These are phyloP conservation scores for Solanum boliviense DNA, from an alignment of 257 asterid species.

Conservation along the genomic window DNA sequence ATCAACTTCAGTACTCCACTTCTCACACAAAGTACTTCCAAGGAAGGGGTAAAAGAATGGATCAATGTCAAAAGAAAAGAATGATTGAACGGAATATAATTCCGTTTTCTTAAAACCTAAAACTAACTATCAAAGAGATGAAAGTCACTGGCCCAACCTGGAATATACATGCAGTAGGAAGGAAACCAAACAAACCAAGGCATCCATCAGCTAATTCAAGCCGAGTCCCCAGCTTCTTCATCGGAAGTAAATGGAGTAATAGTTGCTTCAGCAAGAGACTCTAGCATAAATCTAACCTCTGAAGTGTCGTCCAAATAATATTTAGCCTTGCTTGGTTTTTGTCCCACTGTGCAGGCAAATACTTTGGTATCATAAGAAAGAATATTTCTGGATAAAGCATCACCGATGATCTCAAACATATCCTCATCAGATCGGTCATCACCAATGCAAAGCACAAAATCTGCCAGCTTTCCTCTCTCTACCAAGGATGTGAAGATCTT, in stretches of 20 bases:
- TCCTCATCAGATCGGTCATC: constrained; percentile 92
- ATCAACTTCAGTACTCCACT: background rate
- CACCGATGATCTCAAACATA: constrained; percentile 65
- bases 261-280: constrained; percentile 63
- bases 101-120: constrained; percentile 20
- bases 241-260: constrained; percentile 50
- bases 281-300: constrained; percentile 67
- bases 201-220: constrained; percentile 15
- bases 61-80: constrained; percentile 1
- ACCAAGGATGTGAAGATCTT: constrained; percentile 60
- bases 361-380: constrained; percentile 56
- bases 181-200: constrained; percentile 18
- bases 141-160: constrained; percentile 4
- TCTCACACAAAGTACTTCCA: constrained; percentile 5
- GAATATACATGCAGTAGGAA: constrained; percentile 10
- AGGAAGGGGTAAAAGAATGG: constrained; percentile 17
- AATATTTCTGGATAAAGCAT: constrained; percentile 39
- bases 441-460: constrained; percentile 80
- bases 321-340: constrained; percentile 84
- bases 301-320: constrained; percentile 76
- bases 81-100: constrained; percentile 1
- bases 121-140: constrained; percentile 19
- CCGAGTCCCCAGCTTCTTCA: constrained; percentile 31
- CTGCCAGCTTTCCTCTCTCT: constrained; percentile 46
- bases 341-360: constrained; percentile 83